A percentile compares a stretch with the other conserved stretches of the same genome.
phyloP scores from a whole-genome alignment of 2,329 filamentous ascomycete genomes.

The Macrophomina phaseolina region DNA sequence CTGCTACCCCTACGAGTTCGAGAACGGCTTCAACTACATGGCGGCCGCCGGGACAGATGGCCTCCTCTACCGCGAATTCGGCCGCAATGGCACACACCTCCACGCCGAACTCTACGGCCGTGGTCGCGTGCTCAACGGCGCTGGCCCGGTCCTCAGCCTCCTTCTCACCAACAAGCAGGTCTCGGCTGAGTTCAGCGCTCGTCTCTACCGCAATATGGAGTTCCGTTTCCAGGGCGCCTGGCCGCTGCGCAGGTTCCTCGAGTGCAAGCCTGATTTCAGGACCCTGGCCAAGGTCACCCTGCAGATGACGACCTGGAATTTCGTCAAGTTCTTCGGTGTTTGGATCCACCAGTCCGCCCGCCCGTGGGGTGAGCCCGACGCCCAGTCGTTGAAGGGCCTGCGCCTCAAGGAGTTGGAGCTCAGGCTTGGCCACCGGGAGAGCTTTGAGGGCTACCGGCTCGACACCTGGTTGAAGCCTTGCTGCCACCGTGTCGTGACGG shows the following conservation, averaged over 20 bases:
- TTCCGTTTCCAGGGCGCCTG: slow-evolving; percentile 20
- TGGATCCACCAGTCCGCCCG: slow-evolving; percentile 13
- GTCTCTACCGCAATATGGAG: slow-evolving; percentile 15
- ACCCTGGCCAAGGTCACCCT: slow-evolving; percentile 14
- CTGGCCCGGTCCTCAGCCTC: slow-evolving; percentile 9
- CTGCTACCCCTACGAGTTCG: slow-evolving; percentile 25
- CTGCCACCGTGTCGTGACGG: slow-evolving; percentile 23
- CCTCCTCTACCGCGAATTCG: slow-evolving; percentile 18
- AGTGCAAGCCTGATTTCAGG: neutral
- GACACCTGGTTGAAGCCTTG: slow-evolving; percentile 15
- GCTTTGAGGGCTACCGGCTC: slow-evolving; percentile 6
- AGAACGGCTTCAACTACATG: slow-evolving; percentile 25
- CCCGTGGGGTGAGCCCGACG: slow-evolving; percentile 18
- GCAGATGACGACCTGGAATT: slow-evolving; percentile 26
- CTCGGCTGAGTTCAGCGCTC: slow-evolving; percentile 10
- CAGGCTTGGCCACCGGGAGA: slow-evolving; percentile 16
- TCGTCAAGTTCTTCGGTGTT: slow-evolving; percentile 25
- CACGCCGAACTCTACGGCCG: slow-evolving; percentile 21
- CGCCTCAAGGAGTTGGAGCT: slow-evolving; percentile 14
- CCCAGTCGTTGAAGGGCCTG: slow-evolving; percentile 11
- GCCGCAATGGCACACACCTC: slow-evolving; percentile 8
- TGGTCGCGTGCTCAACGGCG: slow-evolving; percentile 24
- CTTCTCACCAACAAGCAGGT: slow-evolving; percentile 13
- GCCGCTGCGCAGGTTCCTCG: slow-evolving; percentile 16
- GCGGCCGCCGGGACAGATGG: slow-evolving; percentile 18